A percentile compares a stretch with the other conserved stretches of the same genome.
phyloP scores from a whole-genome alignment of 169 alveolate genomes.

The Plasmodium billcollinsi region DNA sequence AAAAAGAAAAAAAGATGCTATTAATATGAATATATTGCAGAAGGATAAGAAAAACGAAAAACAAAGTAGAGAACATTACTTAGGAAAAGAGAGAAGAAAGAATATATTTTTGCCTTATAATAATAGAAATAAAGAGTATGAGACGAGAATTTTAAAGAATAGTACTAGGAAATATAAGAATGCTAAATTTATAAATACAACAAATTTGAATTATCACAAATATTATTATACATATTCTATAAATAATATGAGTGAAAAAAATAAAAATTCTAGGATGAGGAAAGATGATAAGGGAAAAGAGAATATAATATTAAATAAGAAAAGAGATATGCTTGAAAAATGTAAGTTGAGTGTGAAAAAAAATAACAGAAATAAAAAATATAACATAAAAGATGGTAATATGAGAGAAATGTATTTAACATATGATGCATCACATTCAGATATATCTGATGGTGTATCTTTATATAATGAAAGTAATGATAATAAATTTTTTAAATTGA shows the following conservation, averaged over 20 bases:
- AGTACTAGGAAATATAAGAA: slow-evolving; percentile 19
- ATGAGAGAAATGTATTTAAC: neutral
- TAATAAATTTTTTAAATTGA: slow-evolving; percentile 3
- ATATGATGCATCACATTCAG: slow-evolving; percentile 2
- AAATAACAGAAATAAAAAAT: slow-evolving; percentile 7
- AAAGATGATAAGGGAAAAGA: slow-evolving; percentile 18
- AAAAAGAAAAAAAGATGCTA: too few species aligned
- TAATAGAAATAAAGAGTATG: neutral
- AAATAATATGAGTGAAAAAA: slow-evolving; percentile 7
- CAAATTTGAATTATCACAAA: slow-evolving; percentile 11
- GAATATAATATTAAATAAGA: slow-evolving; percentile 4
- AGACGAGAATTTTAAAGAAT: neutral
- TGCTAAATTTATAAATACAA: neutral
- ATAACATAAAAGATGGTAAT: neutral
- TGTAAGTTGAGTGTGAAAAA: neutral
- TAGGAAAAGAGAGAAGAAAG: slow-evolving; percentile 8
- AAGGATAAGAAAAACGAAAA: neutral
- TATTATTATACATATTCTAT: neutral
- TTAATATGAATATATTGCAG: slow-evolving; percentile 12
- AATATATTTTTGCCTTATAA: neutral
- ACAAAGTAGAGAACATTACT: slow-evolving; percentile 6
- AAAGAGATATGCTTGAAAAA: slow-evolving; percentile 16
- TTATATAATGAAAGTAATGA: slow-evolving; percentile 3
- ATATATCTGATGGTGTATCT: neutral
- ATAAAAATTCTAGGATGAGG: neutral